Base-by-base conservation (phyloP, 148 eudicot species). In the Rhododendron vialii region DNA sequence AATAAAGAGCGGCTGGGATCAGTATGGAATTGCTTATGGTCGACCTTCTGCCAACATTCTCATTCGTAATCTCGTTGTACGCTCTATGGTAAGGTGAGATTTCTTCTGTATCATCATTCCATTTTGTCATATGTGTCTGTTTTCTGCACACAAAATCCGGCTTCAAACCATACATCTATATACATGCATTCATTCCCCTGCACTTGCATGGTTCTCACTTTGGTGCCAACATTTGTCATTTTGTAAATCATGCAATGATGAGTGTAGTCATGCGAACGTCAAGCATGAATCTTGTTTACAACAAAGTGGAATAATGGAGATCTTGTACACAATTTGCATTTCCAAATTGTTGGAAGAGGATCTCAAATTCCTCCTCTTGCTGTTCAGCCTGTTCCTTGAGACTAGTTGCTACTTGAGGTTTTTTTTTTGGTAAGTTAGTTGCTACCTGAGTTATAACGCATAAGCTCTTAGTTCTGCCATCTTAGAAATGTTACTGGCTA, bases 51-150 rank as follows among this genome's bases (percentile, higher is more conserved):
- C 57, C 78, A 97, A 94, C 86, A 97, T 97, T 89, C 92, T 95
- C 84, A 93, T 97, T 85, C 93, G 96, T 63, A 97, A 95, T 90
- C 98, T 97, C 82, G 88, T 94, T 81, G 92, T 97, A 57, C 98
- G 95, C 77, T 95, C 99, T 30, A 92, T 87, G 83, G 95, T 97
- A 90, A 97, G 99, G 99, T 97, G 86, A 88, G 93, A 51, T 55
- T n/a, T 69, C 55, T 74, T 57, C 51, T 71, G 5, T 78, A 24
- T 82, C 78, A 80, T 80, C 9, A 82, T 38, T 74, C 69, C 43
- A 38, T 41, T 86, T 41, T 10, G 73, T 78, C 78, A 48, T 71
- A 82, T 13, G 10, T 13, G 17, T 18, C 24, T 11, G 6, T 20
- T 43, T 83, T 18, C 50, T 84, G 11, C 33, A 13, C 48, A n/a